phyloP scores from a whole-genome alignment of 805 yeast species.

The Blastobotrys terrestris region DNA sequence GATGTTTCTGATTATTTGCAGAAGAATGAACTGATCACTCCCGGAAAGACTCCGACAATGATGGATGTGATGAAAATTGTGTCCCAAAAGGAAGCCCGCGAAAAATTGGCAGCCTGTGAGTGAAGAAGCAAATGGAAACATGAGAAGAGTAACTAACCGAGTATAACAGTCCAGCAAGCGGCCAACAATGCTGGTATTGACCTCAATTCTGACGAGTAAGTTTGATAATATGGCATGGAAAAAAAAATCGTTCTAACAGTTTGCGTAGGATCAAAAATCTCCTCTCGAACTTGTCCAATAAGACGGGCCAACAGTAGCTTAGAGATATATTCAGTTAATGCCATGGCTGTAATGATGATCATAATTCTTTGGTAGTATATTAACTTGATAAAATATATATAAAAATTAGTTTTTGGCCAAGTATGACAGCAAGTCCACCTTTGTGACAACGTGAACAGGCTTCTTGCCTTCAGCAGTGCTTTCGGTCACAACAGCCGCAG shows the following conservation, averaged over 20 bases:
- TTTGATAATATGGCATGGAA: background rate
- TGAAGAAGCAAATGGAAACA: background rate
- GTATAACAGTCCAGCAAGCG: constrained; percentile 11
- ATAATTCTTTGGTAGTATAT: too few species aligned
- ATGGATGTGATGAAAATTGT: constrained; percentile 25
- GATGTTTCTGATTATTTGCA: constrained; percentile 2
- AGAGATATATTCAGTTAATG: background rate
- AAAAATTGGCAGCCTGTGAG: constrained; percentile 21
- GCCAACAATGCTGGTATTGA: constrained; percentile 18
- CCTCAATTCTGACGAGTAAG: constrained; percentile 19
- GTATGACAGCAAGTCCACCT: constrained; percentile 68
- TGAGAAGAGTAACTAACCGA: background rate
- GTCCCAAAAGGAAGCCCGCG: constrained; percentile 25
- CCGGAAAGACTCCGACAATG: constrained; percentile 9
- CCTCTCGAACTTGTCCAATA: background rate
- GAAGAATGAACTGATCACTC: constrained; percentile 1
- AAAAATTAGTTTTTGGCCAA: constrained; percentile 23
- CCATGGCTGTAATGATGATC: background rate
- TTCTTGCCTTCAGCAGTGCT: constrained; percentile 38
- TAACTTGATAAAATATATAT: constrained; percentile 1
- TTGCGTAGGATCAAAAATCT: background rate
- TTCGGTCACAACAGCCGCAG: constrained; percentile 78
- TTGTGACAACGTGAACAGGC: constrained; percentile 81
- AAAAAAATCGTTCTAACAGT: background rate
- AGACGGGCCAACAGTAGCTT: background rate